phyloP scores from a whole-genome alignment of 2,329 filamentous ascomycete species.

The Tolypocladium paradoxum region DNA sequence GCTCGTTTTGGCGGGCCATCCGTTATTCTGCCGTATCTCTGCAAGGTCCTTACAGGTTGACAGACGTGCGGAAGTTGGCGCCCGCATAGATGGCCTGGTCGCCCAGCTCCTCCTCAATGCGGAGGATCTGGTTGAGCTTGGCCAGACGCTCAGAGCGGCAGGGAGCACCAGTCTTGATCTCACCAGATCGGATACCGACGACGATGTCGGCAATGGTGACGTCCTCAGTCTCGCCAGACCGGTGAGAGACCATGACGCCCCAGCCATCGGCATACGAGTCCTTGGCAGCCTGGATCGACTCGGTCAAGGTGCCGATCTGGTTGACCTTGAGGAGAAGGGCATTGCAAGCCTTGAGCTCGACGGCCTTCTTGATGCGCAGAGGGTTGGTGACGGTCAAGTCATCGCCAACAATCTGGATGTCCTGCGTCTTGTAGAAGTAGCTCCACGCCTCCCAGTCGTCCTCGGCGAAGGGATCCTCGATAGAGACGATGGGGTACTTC shows the following conservation, averaged over 20 bases:
- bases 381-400: conserved; percentile 99
- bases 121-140: conserved; percentile 99
- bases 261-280: conserved; percentile 91
- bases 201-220: conserved; percentile 98
- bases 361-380: conserved; percentile 97
- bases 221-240: conserved; percentile 98
- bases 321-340: conserved; percentile 98
- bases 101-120: conserved; percentile 98
- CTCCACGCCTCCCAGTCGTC: conserved; percentile 99
- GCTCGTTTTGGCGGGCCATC: neutral
- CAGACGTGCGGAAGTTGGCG: conserved; percentile 78
- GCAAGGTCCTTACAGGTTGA: conserved; percentile 59
- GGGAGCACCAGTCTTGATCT: conserved; percentile 98
- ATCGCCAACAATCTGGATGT: conserved; percentile 97
- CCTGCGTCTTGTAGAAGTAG: conserved; percentile 99
- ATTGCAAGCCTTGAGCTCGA: conserved; percentile 98
- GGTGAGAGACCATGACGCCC: conserved; percentile 99
- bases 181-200: conserved; percentile 88
- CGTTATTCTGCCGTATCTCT: neutral
- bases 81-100: conserved; percentile 86
- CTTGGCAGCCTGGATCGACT: conserved; percentile 98
- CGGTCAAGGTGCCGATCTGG: conserved; percentile 97
- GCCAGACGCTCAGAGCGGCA: conserved; percentile 94
- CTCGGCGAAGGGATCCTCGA: conserved; percentile 98
- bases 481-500: conserved; percentile 98